phyloP scores from a whole-genome alignment of 1,139 yeast species.

The Zygoascus sp. region DNA sequence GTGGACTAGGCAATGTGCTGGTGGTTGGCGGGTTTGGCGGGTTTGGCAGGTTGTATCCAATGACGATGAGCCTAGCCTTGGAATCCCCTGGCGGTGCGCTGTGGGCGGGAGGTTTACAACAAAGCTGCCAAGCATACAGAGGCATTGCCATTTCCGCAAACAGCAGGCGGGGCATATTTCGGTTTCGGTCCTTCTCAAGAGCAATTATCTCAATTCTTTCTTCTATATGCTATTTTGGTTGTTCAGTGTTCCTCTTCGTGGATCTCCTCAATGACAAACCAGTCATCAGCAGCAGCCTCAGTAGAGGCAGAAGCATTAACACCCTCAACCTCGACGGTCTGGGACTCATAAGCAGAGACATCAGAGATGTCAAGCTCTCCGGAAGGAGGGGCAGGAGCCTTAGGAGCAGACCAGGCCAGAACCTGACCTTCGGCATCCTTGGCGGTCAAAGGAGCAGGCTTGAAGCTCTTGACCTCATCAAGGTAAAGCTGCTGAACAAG shows the following conservation, averaged over 20 bases:
- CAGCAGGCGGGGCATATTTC: no score
- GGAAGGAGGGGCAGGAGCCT: slow-evolving; percentile 67
- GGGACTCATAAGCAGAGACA: slow-evolving; percentile 66
- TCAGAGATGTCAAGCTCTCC: slow-evolving; percentile 70
- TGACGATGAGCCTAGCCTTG: no score
- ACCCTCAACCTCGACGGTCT: slow-evolving; percentile 66
- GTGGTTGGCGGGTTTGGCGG: no score
- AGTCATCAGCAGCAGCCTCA: slow-evolving; percentile 50
- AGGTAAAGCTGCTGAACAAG: slow-evolving; percentile 82
- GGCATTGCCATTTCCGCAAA: no score
- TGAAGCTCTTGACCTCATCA: slow-evolving; percentile 80
- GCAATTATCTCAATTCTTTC: background rate
- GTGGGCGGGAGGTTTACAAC: no score
- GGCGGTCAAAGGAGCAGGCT: slow-evolving; percentile 72
- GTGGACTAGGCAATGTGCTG: no score
- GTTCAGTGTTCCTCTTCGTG: slow-evolving; percentile 56
- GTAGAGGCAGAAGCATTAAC: slow-evolving; percentile 40
- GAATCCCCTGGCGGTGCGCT: no score
- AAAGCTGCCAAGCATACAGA: no score
- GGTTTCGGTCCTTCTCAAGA: no score
- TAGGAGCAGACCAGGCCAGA: slow-evolving; percentile 74
- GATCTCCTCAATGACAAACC: slow-evolving; percentile 62
- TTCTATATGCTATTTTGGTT: slow-evolving; percentile 10
- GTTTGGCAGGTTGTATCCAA: no score
- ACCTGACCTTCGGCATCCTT: slow-evolving; percentile 76